Conservation (phyloP, 2,329 filamentous ascomycete genomes). For the Rhinocladiella mackenziei region DNA sequence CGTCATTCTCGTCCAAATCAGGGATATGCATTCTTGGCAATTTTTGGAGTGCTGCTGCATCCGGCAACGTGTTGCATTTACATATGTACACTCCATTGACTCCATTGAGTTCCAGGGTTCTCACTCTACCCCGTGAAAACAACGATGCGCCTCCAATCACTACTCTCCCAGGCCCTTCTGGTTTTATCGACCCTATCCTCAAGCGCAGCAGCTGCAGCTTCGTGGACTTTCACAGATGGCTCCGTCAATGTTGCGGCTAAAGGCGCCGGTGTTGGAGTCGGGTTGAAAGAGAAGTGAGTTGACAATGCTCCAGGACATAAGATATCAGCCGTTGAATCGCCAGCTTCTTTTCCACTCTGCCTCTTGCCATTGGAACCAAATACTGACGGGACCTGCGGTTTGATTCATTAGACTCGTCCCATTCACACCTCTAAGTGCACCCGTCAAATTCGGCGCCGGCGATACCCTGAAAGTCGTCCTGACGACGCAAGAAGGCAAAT, state of each 20-base stretch:
- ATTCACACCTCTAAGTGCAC: conserved; percentile 57
- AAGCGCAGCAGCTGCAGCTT: conserved; percentile 43
- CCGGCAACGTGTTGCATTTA: neutral
- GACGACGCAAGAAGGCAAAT: conserved; percentile 73
- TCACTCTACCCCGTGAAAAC: too few species aligned
- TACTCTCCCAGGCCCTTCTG: conserved; percentile 18
- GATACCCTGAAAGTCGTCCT: conserved; percentile 79
- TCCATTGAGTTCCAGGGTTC: neutral
- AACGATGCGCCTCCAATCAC: conserved; percentile 19
- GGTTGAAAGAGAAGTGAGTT: conserved; percentile 54
- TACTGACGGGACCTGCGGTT: neutral
- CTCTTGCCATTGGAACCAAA: neutral
- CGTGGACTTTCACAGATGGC: conserved; percentile 63
- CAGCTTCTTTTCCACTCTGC: neutral
- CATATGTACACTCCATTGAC: neutral
- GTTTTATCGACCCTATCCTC: conserved; percentile 15
- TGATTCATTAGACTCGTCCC: conserved; percentile 51
- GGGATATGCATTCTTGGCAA: too few species aligned
- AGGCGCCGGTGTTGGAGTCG: conserved; percentile 52
- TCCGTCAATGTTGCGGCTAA: conserved; percentile 58
- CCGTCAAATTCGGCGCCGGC: conserved; percentile 60
- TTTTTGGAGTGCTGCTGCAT: neutral
- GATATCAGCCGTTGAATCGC: too few species aligned
- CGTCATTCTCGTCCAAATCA: too few species aligned
- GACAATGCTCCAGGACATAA: too few species aligned